A percentile compares a stretch with the other conserved stretches of the same genome.
These are phyloP conservation scores for Clavulina sp. DNA, from an alignment of 768 basidiomycete genomes.

Conservation along the genomic window DNA sequence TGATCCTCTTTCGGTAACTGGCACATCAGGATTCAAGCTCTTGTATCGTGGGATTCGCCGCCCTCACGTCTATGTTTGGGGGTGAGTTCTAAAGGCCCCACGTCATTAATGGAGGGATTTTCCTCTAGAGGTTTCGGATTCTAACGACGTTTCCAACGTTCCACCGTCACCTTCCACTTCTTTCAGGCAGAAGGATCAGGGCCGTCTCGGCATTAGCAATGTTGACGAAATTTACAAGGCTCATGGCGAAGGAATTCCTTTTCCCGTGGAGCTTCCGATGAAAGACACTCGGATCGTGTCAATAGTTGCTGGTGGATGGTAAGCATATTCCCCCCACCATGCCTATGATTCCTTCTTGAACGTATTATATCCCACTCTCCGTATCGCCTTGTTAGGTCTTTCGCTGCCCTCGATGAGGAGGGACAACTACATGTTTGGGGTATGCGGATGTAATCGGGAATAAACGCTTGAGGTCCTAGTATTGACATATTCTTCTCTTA, in stretches of 20 bases:
- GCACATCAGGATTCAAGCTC: slow-evolving; percentile 65
- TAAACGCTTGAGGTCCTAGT: no score
- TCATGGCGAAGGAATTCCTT: slow-evolving; percentile 30
- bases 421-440: slow-evolving; percentile 74
- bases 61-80: slow-evolving; percentile 37
- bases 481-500: not conserved
- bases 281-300: slow-evolving; percentile 43
- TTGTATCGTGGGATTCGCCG: slow-evolving; percentile 46
- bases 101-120: not conserved
- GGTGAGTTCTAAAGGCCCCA: slow-evolving; percentile 27
- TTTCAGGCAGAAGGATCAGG: not conserved
- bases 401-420: slow-evolving; percentile 64
- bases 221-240: slow-evolving; percentile 2
- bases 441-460: slow-evolving; percentile 29
- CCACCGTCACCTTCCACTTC: not conserved
- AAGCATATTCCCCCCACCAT: slow-evolving; percentile 16
- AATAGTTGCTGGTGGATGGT: slow-evolving; percentile 73
- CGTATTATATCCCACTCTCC: not conserved
- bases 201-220: not conserved
- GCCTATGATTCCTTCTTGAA: no score
- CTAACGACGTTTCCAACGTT: not conserved
- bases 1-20: no score
- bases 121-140: not conserved
- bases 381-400: slow-evolving; percentile 39
- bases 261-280: slow-evolving; percentile 44